phyloP scores from a whole-genome alignment of 768 basidiomycete genomes.

The Nidularia sp. region DNA sequence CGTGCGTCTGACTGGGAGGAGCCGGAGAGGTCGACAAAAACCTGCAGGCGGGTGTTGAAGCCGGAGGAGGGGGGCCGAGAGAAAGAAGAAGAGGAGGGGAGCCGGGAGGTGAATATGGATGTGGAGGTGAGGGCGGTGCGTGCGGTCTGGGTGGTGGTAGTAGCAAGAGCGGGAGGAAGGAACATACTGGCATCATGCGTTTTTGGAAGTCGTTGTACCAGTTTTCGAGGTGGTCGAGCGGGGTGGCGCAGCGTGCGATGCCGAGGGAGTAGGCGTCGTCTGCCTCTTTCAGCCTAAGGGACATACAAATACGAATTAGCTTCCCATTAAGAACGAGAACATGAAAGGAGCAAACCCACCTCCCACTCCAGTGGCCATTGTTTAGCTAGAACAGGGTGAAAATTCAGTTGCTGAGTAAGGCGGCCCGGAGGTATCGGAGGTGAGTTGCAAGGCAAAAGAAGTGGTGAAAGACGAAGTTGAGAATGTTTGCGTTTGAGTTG shows the following conservation, averaged over 20 bases:
- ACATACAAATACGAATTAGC: conserved; percentile 1
- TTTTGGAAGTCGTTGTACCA: conserved; percentile 87
- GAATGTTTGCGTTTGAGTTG: no score
- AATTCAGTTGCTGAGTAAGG: neutral
- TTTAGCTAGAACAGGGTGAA: neutral
- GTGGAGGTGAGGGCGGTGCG: conserved; percentile 33
- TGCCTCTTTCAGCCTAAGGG: conserved; percentile 72
- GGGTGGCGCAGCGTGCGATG: conserved; percentile 54
- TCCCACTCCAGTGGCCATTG: conserved; percentile 30
- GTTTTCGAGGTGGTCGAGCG: conserved; percentile 70
- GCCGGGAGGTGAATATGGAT: conserved; percentile 35
- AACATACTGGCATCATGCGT: conserved; percentile 72
- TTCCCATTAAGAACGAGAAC: conserved; percentile 1
- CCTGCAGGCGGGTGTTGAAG: conserved; percentile 56
- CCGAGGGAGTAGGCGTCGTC: conserved; percentile 78
- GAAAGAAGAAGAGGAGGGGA: conserved; percentile 24
- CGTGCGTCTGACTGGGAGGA: conserved; percentile 32
- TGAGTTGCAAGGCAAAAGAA: no score
- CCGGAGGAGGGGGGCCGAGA: conserved; percentile 25
- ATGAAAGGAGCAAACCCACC: conserved; percentile 41
- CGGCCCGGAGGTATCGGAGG: neutral
- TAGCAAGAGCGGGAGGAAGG: conserved; percentile 29
- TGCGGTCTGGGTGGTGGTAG: conserved; percentile 25
- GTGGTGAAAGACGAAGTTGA: no score
- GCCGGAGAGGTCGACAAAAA: conserved; percentile 64